phyloP scores from a whole-genome alignment of 148 eudicot genomes.

The Suaeda aralocaspica region DNA sequence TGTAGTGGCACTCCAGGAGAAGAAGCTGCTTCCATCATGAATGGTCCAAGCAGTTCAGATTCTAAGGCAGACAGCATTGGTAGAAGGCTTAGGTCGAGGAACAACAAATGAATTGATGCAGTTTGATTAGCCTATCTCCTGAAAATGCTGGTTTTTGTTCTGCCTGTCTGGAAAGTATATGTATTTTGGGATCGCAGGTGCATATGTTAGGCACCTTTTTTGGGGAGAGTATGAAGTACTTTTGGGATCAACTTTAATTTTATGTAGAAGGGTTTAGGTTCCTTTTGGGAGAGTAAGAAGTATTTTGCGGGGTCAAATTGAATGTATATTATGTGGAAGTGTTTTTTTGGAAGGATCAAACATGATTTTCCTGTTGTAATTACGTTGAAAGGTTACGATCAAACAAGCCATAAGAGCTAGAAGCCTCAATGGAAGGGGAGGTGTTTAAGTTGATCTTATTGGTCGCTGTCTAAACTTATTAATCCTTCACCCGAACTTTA shows the following conservation, averaged over 20 bases:
- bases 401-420: too few relatives aligned
- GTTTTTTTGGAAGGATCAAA: not conserved
- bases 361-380: too few relatives aligned
- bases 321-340: too few relatives aligned
- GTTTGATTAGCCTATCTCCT: slow-evolving; percentile 11
- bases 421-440: too few relatives aligned
- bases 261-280: not conserved
- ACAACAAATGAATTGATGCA: not conserved
- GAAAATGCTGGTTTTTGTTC: not conserved
- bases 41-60: not conserved
- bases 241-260: not conserved
- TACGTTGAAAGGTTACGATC: too few relatives aligned
- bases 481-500: too few relatives aligned
- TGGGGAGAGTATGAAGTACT: not conserved
- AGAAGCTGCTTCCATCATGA: not conserved
- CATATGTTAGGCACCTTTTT: not conserved
- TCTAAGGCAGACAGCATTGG: slow-evolving; percentile 13
- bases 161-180: too few relatives aligned
- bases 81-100: slow-evolving; percentile 25
- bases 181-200: not conserved
- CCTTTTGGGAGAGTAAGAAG: not conserved
- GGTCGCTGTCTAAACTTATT: too few relatives aligned
- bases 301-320: not conserved
- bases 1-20: not conserved
- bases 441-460: too few relatives aligned